Base-by-base conservation (phyloP, 1,284 basidiomycete genomes). In the Veloboletus limbatus region DNA sequence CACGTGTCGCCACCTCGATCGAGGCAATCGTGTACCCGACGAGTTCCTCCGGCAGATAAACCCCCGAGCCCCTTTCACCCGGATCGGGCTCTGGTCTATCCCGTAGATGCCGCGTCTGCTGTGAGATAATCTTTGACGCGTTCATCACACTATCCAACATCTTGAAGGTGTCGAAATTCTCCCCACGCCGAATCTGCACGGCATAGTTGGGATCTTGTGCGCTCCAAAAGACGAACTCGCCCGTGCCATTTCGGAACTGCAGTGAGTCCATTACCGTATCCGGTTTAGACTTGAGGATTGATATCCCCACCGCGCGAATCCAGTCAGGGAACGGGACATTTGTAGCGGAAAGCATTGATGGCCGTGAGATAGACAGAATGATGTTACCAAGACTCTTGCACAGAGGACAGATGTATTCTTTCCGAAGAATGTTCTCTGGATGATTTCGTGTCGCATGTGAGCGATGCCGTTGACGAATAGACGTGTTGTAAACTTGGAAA, bases 381-480 rank as follows among this genome's bases (percentile, higher is more conserved):
- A 93, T 81, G 67, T 99, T 99, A 9, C 96, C 95, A 1, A 99
- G 75, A 56, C 90, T 93, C 71, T 99, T 99, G 76, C 97, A 99
- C n/a, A 99, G 70, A 0, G 97, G 97, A 60, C 97, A 99, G 43
- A 98, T 91, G 69, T 88, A 99, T 66, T 99, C 97, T 63, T 90
- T 89, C 34, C 97, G 78, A 16, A 87, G 82, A 25, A 95, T 88
- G 59, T 86, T 91, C 65, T 99, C 96, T 0, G 97, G 96, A 59
- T 98, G 96, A 57, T 96, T 95, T 26, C 97, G 77, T 7, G 93
- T 92, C 4, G 92, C 84, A 60, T 99, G 96, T 0, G 85, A 77
- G 5, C 88, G 81, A 65, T 99, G 97, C 14, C 96, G 83, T 54
- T 88, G 85, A 46, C 92, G 82, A 44, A 97, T 88, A 14, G 92